Base-by-base conservation (phyloP, 2,329 filamentous ascomycete species). In the Rhynchosporium agropyri region DNA sequence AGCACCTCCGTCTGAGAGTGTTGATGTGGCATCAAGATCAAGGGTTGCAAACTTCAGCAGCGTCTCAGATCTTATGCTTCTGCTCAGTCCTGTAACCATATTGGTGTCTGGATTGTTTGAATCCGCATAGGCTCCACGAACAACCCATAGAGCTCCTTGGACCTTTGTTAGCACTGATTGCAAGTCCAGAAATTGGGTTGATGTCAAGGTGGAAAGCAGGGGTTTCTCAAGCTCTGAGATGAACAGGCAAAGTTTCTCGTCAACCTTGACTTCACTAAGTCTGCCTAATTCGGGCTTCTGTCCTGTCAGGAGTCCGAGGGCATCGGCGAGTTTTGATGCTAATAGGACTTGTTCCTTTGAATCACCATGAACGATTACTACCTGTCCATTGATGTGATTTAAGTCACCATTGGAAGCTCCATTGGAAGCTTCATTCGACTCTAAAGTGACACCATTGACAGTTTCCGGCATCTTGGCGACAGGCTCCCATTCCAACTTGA, bases 131-230 rank as follows among this genome's bases (percentile, higher is more conserved):
- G 78, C 79, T 2, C 78, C 79, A 0, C 73, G 72, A 0, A 80
- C 80, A 10, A 84, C 65, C 81, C 83, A 86, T 0, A 85, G 60
- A 3, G 85, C 67, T 2, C 77, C 75, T 40, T 75, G 76, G 0
- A 77, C 73, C 0, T 57, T 64, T 4, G 72, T 70, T 1, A 81
- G 71, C 4, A 84, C 63, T 0, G 69, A 66, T 26, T 79, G 76
- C 33, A 86, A 76, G 1, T 70, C 48, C 0, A 72, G 49, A 63
- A 83, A 85, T n/a, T 78, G 71, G 0, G 68, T 12, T 12, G 77
- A 69, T 1, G 68, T 69, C 74, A 83, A 80, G 13, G 73, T 63
- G 64, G 79, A 80, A 10, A 83, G 63, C 1, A 74, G 50, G 12
- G 69, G 66, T 1, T 67, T 49, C 6, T 75, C 70, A 29, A 79